Conservation (phyloP, 305 asterid species). For the Striga hermonthica region DNA sequence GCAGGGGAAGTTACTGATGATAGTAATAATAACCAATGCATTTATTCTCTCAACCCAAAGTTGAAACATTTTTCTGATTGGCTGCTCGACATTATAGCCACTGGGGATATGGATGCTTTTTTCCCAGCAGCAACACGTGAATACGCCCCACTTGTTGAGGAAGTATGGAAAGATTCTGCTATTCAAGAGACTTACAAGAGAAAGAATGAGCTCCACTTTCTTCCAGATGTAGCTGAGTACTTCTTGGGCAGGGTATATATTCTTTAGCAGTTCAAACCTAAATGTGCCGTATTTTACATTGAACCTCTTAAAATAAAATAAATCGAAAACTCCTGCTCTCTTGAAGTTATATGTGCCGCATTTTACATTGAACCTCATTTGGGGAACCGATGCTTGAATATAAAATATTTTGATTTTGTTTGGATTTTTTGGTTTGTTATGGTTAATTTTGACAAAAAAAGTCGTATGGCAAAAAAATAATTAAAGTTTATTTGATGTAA, state of each 20-base stretch:
- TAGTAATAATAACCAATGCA: constrained; percentile 42
- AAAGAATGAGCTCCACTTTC: constrained; percentile 79
- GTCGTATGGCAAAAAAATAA: too few relatives aligned
- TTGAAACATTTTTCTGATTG: constrained; percentile 90
- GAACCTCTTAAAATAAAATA: neutral
- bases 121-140: constrained; percentile 98
- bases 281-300: neutral
- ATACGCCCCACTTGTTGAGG: constrained; percentile 95
- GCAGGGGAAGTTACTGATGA: constrained; percentile 53
- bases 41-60: constrained; percentile 79
- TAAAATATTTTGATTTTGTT: too few relatives aligned
- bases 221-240: constrained; percentile 86
- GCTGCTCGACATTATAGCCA: constrained; percentile 94
- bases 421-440: too few relatives aligned
- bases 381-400: too few relatives aligned
- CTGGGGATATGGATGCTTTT: constrained; percentile 94
- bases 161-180: constrained; percentile 91
- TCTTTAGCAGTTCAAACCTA: neutral
- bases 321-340: neutral
- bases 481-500: too few relatives aligned
- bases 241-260: constrained; percentile 78
- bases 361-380: too few relatives aligned
- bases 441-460: too few relatives aligned
- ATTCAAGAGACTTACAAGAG: constrained; percentile 83
- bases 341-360: too few relatives aligned